Conservation (phyloP, 352 stramenopile species). For the Globisporangium canariense region DNA sequence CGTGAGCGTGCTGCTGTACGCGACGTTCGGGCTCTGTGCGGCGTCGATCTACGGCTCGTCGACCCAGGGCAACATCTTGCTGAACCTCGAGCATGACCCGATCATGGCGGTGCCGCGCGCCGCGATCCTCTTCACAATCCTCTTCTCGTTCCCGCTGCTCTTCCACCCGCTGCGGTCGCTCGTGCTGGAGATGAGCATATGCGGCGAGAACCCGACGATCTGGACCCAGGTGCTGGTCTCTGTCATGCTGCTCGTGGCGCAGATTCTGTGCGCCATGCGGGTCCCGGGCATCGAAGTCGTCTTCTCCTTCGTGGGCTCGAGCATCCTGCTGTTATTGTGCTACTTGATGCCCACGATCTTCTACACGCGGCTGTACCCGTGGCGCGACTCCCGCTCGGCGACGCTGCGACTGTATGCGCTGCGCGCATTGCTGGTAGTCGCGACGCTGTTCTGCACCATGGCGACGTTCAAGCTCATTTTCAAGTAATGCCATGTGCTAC, state of each 20-base stretch:
- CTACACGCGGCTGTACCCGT: slow-evolving; percentile 46
- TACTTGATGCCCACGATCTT: slow-evolving; percentile 68
- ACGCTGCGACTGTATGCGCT: slow-evolving; percentile 30
- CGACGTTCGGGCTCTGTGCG: slow-evolving; percentile 57
- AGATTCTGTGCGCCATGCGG: slow-evolving; percentile 48
- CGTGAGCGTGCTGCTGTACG: slow-evolving; percentile 55
- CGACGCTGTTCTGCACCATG: slow-evolving; percentile 52
- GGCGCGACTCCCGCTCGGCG: slow-evolving; percentile 26
- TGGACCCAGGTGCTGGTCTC: slow-evolving; percentile 35
- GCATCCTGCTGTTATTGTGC: slow-evolving; percentile 67
- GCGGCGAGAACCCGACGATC: slow-evolving; percentile 15
- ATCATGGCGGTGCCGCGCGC: slow-evolving; percentile 71
- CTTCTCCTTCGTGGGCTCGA: slow-evolving; percentile 76
- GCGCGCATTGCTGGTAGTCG: slow-evolving; percentile 28
- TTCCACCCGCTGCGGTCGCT: slow-evolving; percentile 69
- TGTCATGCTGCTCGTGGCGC: slow-evolving; percentile 36
- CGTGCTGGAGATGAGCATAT: slow-evolving; percentile 53
- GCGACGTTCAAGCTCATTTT: slow-evolving; percentile 46
- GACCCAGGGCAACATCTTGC: slow-evolving; percentile 72
- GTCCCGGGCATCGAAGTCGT: slow-evolving; percentile 65
- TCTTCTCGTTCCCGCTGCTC: slow-evolving; percentile 72
- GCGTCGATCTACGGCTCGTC: slow-evolving; percentile 52
- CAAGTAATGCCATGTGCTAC: slow-evolving; percentile 8
- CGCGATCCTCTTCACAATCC: slow-evolving; percentile 64
- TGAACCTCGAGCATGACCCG: slow-evolving; percentile 67